Percentiles rank a stretch among this genome's conserved stretches.
Conservation (phyloP, 768 basidiomycete species). For the Sarcodon sp. region DNA sequence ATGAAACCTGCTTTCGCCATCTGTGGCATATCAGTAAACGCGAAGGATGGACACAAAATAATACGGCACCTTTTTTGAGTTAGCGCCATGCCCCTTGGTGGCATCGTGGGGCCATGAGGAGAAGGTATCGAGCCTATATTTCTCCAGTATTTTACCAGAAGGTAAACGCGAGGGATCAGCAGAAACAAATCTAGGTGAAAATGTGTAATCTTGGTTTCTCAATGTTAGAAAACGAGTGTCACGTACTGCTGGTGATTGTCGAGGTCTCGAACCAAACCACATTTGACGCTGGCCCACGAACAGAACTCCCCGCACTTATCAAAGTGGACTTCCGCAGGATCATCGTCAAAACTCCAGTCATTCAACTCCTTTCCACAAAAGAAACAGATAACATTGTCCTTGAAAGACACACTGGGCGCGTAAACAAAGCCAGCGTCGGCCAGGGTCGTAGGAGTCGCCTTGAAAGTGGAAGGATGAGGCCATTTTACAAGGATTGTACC, state of each 20-base stretch:
- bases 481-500: slow-evolving; percentile 44
- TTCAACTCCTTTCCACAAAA: slow-evolving; percentile 71
- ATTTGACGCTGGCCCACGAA: slow-evolving; percentile 74
- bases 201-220: neutral
- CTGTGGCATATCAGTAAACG: slow-evolving; percentile 23
- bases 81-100: slow-evolving; percentile 50
- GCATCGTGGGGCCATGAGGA: slow-evolving; percentile 62
- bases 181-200: no score
- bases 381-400: slow-evolving; percentile 75
- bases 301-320: slow-evolving; percentile 53
- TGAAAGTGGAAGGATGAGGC: slow-evolving; percentile 57
- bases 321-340: slow-evolving; percentile 79
- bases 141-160: slow-evolving; percentile 53
- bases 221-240: neutral
- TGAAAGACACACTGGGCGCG: slow-evolving; percentile 50
- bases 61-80: slow-evolving; percentile 49
- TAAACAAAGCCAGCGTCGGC: slow-evolving; percentile 89
- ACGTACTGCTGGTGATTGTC: slow-evolving; percentile 45
- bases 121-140: slow-evolving; percentile 60
- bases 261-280: slow-evolving; percentile 48
- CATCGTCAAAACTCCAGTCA: slow-evolving; percentile 78
- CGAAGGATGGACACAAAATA: neutral
- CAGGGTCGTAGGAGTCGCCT: slow-evolving; percentile 61
- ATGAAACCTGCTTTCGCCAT: slow-evolving; percentile 88
- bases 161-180: slow-evolving; percentile 25